Percentiles rank a stretch among this genome's conserved stretches.
These are phyloP conservation scores for Penicillium simplicissimum DNA, from an alignment of 495 filamentous ascomycete genomes.

Conservation along the genomic window DNA sequence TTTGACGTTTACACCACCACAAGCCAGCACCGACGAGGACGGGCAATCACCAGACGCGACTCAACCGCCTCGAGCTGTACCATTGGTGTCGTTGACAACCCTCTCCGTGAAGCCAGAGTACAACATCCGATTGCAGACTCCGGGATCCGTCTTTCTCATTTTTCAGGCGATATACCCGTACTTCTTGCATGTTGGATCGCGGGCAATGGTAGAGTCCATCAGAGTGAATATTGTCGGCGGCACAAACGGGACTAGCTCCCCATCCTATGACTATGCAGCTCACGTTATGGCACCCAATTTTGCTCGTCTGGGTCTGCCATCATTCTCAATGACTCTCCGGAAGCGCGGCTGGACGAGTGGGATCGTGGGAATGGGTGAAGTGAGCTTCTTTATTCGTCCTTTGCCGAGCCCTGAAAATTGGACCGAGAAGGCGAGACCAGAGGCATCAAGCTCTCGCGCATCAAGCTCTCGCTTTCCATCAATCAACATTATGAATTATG, in stretches of 20 bases:
- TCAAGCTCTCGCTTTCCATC: slow-evolving; percentile 38
- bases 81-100: slow-evolving; percentile 13
- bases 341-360: slow-evolving; percentile 70
- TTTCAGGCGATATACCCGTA: slow-evolving; percentile 83
- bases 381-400: slow-evolving; percentile 59
- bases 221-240: slow-evolving; percentile 69
- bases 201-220: slow-evolving; percentile 35
- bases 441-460: background rate
- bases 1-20: slow-evolving; percentile 51
- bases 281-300: slow-evolving; percentile 76
- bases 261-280: slow-evolving; percentile 73
- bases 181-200: slow-evolving; percentile 58
- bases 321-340: slow-evolving; percentile 55
- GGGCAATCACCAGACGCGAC: background rate
- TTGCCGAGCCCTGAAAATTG: slow-evolving; percentile 24
- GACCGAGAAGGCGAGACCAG: background rate
- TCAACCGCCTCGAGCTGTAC: background rate
- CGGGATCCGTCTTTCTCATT: slow-evolving; percentile 61
- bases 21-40: background rate
- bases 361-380: slow-evolving; percentile 53
- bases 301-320: slow-evolving; percentile 59
- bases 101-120: slow-evolving; percentile 29
- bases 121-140: slow-evolving; percentile 35
- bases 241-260: slow-evolving; percentile 72
- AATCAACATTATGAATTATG: slow-evolving; percentile 24